Conservation (phyloP, 306 rosid genomes). For the Luffa acutangula region DNA sequence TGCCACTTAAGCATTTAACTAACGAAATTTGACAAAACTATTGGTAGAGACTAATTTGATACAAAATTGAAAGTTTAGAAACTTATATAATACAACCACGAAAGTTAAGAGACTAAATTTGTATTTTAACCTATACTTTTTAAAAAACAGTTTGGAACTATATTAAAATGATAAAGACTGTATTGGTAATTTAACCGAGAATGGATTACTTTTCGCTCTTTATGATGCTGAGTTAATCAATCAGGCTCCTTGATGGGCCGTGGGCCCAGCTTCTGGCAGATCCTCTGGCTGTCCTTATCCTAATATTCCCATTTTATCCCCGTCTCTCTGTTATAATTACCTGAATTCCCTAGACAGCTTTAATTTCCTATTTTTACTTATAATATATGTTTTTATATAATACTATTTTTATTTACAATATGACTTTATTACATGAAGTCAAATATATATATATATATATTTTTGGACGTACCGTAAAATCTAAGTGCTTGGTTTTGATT, state of each 20-base stretch:
- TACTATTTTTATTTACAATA: background rate
- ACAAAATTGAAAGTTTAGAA: no score
- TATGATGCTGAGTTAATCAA: background rate
- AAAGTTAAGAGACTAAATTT: no score
- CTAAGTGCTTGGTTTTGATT: background rate
- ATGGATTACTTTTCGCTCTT: background rate
- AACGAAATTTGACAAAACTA: no score
- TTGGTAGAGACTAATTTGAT: no score
- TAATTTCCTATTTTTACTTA: background rate
- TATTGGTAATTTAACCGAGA: background rate
- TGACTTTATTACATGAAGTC: background rate
- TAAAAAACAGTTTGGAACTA: background rate
- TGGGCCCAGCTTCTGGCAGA: constrained; percentile 5
- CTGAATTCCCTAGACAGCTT: background rate
- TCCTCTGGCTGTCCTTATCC: background rate
- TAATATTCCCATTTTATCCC: background rate
- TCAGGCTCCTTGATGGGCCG: constrained; percentile 1
- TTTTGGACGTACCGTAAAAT: background rate
- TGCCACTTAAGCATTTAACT: no score
- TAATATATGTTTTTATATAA: no score
- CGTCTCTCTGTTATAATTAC: background rate
- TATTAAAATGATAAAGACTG: background rate
- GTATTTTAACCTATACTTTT: no score
- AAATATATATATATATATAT: background rate
- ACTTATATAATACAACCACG: no score